Base-by-base conservation (phyloP, 305 asterid species). In the Fraxinus xanthoxyloides region DNA sequence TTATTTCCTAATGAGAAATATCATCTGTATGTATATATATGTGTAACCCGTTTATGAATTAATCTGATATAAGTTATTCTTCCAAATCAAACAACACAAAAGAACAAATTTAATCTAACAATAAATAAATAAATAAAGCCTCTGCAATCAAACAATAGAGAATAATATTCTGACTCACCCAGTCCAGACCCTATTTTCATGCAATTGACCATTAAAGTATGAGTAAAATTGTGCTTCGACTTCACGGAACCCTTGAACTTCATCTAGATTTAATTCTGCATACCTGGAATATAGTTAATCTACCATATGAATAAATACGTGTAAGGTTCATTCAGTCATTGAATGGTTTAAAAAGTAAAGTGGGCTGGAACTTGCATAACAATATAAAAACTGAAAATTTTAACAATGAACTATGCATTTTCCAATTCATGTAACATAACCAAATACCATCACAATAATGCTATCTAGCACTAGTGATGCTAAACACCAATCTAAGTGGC, bases 111-210 rank as follows among this genome's bases (percentile, higher is more conserved):
- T 26, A 15, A 75, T 38, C 48, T 17, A 7, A 36, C 63, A 26
- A 24, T 19, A 72, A 24, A 51, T 56, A 72, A 24, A 51, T 56
- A 19, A 7, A 34, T 76, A 28, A 46, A 51, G 7, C 13, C 46
- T 31, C 21, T 32, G 40, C 75, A 70, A 70, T 70, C 46, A 6
- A 65, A 26, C 32, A 12, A 43, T 48, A 73, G 61, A 85, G 83
- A 56, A 78, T 46, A 67, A 79, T 81, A 54, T 17, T 31, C 87
- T 48, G 77, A 88, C 97, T 89, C 85, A 94, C 98, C 98, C 98
- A 80, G 93, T 92, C 98, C 95, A 94, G 77, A 92, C 89, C 85
- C 84, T 92, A 92, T 94, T 94, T 74, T 77, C 90, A 81, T 87
- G 94, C 87, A 90, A 77, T 81, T 91, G 93, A 80, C 94, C 95